These are phyloP conservation scores for Sugiyamaella neomexicana DNA, from an alignment of 1,139 yeast species.

Conservation along the genomic window DNA sequence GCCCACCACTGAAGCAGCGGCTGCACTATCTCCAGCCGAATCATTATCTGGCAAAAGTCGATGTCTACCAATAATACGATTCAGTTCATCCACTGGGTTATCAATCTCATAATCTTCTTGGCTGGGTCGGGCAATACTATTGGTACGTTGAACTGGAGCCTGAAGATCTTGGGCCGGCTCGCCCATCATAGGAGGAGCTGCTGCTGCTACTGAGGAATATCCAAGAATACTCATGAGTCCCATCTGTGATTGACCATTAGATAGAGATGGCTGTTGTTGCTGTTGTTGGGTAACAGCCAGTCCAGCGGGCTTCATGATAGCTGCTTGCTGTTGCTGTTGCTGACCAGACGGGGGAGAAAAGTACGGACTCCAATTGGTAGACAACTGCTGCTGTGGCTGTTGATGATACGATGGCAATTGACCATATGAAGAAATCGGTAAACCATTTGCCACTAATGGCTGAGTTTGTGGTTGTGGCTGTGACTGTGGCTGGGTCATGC, in stretches of 20 bases:
- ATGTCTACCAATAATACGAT: constrained; percentile 31
- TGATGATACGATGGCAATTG: not conserved
- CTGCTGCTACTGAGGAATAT: not conserved
- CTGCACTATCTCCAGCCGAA: not conserved
- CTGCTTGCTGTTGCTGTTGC: not conserved
- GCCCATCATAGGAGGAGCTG: constrained; percentile 1
- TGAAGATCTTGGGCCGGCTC: not conserved
- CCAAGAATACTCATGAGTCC: constrained; percentile 10
- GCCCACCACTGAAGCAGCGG: no score
- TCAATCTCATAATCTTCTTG: constrained; percentile 12
- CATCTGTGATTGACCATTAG: constrained; percentile 5
- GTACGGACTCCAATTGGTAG: constrained; percentile 1
- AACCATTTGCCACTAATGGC: no score
- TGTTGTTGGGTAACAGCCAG: not conserved
- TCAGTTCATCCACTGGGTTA: constrained; percentile 28
- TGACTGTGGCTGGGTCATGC: constrained; percentile 14
- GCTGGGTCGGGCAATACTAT: not conserved
- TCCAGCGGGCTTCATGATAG: not conserved
- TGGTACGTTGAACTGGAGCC: not conserved
- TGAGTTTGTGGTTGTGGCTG: not conserved
- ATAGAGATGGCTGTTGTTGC: not conserved
- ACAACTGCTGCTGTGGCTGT: constrained; percentile 12
- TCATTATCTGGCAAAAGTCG: constrained; percentile 30
- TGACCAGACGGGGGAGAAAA: not conserved
- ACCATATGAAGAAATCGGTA: not conserved